phyloP scores from a whole-genome alignment of 352 stramenopile species.

The Saprolegnia diclina region DNA sequence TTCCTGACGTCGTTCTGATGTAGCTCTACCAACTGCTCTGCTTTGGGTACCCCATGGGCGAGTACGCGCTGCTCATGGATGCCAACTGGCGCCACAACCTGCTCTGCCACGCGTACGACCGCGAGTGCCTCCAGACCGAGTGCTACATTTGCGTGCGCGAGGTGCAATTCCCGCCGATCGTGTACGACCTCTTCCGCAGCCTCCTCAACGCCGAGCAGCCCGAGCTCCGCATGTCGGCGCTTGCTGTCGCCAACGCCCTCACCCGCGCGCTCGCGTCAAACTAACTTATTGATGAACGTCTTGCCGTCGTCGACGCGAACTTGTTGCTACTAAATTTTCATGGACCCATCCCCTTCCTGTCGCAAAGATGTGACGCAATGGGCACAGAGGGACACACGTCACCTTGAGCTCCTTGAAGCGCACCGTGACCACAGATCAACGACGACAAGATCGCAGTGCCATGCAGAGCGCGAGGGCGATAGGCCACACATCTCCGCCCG shows the following conservation, averaged over 20 bases:
- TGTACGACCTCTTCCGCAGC: slow-evolving; percentile 67
- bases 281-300: slow-evolving; percentile 25
- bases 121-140: slow-evolving; percentile 50
- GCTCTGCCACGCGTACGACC: slow-evolving; percentile 47
- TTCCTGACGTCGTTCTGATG: slow-evolving; percentile 9
- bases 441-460: background rate
- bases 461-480: background rate
- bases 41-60: slow-evolving; percentile 74
- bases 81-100: slow-evolving; percentile 69
- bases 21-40: slow-evolving; percentile 78
- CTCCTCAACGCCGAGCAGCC: slow-evolving; percentile 49
- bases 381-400: too few relatives aligned
- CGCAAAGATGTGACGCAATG: too few relatives aligned
- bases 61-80: slow-evolving; percentile 65
- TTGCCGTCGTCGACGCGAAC: background rate
- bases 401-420: too few relatives aligned
- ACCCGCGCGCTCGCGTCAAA: slow-evolving; percentile 38
- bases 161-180: slow-evolving; percentile 64
- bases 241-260: slow-evolving; percentile 46
- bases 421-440: background rate
- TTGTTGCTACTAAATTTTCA: background rate
- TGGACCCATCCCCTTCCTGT: background rate
- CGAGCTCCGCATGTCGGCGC: slow-evolving; percentile 48
- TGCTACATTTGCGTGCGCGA: slow-evolving; percentile 77
- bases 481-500: background rate